Base-by-base conservation (phyloP, 148 eudicot species). In the Polygonum aviculare region DNA sequence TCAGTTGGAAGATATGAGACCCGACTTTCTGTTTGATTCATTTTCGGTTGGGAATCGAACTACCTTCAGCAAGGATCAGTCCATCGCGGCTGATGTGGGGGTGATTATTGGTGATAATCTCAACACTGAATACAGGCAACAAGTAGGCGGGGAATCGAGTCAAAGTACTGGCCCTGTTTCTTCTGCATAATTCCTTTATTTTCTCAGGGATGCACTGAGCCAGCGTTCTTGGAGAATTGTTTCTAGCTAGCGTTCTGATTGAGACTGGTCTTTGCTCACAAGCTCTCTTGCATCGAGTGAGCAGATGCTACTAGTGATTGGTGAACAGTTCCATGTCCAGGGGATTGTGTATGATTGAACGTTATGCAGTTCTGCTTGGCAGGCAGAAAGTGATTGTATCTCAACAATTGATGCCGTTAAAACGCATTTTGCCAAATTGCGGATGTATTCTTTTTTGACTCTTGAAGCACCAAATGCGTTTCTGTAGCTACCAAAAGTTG, bases 21-120 rank as follows among this genome's bases (percentile, higher is more conserved):
- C 96, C 0, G 98, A 93, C 71, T 78, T 76, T 21, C 67, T 90
- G 78, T 83, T 93, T 19, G 90, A 76, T 76, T 87, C 94, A 16
- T 81, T 74, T 74, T 87, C 87, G 86, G 79, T 80, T 74, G 82
- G 85, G 22, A 85, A 79, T 12, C 45, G 59, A 51, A 73, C 60
- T 21, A 79, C 76, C 31, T 60, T 40, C 39, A 75, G 77, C 75
- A 82, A 76, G 78, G 88, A 87, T 22, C 83, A 74, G 50, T 62
- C 62, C 31, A 78, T 74, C 18, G 79, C 83, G 67, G 89, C 75
- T 75, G 89, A 87, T 48, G 74, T 81, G 0, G 93, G 86, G 57
- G 76, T 75, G 69, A 80, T 88, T 83, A 82, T 86, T 67, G 85
- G 83, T 67, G 91, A 86, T 67, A 88, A 90, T 80, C 77, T 79